A percentile compares a stretch with the other conserved stretches of the same genome.
phyloP scores from a whole-genome alignment of 495 filamentous ascomycete species.

The Lichenothelia convexa region DNA sequence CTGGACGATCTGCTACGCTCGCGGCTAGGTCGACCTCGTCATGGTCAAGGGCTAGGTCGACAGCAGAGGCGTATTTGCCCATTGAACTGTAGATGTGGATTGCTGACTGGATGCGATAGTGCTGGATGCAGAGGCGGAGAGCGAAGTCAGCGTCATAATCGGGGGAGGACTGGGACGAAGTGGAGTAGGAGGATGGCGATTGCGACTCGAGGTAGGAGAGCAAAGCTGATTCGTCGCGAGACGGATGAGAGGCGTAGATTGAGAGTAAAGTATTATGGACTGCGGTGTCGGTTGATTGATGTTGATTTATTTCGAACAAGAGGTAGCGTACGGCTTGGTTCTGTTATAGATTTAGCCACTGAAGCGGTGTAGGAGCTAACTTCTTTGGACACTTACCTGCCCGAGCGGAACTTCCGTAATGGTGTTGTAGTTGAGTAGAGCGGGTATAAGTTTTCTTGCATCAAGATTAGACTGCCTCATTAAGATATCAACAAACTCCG shows the following conservation, averaged over 20 bases:
- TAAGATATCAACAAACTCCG: conserved; percentile 75
- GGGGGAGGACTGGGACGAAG: too few species aligned
- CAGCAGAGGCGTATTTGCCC: conserved; percentile 81
- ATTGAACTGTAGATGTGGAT: conserved; percentile 94
- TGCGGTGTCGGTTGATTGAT: conserved; percentile 66
- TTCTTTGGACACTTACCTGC: too few species aligned
- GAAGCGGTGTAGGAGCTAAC: too few species aligned
- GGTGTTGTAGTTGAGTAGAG: conserved; percentile 81
- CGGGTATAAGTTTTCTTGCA: conserved; percentile 75
- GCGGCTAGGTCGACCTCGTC: conserved; percentile 77
- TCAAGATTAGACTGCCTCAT: conserved; percentile 86
- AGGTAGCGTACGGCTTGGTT: conserved; percentile 94
- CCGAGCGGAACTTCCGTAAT: conserved; percentile 39
- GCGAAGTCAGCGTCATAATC: conserved; percentile 95
- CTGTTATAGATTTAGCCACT: conserved; percentile 20
- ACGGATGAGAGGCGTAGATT: conserved; percentile 77
- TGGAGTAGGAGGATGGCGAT: too few species aligned
- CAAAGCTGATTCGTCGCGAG: conserved; percentile 63
- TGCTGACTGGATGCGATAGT: conserved; percentile 77
- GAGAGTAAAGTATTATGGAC: conserved; percentile 95
- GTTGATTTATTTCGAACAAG: conserved; percentile 78
- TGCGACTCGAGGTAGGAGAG: conserved; percentile 72
- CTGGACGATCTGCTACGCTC: conserved; percentile 72
- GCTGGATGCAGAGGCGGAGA: conserved; percentile 81
- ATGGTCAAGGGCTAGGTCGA: conserved; percentile 77